Evolutionary conservation across 345 rosid genomes (phyloP), one percentile per base, ranked within the genome.

Genomic region (Lepidium sativum): DNA sequence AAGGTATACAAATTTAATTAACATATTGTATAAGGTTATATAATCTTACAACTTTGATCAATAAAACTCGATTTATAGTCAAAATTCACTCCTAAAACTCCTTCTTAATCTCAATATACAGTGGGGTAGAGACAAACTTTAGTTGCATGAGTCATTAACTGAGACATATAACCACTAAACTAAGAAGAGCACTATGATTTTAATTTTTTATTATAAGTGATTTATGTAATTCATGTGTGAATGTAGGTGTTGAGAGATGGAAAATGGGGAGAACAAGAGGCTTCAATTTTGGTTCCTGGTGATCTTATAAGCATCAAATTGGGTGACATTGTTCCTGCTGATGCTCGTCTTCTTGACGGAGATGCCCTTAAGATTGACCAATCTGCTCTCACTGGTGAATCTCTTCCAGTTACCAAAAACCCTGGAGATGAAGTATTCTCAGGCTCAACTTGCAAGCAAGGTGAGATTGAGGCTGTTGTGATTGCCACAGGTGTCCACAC

Each of bases 391-490:
- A 91, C 98, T 0, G 96, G 98, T 27, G 98, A 91, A 73, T 91
- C 98, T 20, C 80, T 89, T 29, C 98, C 96, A 0, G 91, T 83
- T n/a, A 92, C 92, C 0, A 92, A 70, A 82, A 44, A 71, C 38
- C 82, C 96, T 0, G 98, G 96, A 0, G 87, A 78, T 23, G 88
- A 64, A 73, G 86, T 87, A 1, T 92, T 83, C 80, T 89, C 98
- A 1, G 97, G 97, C 38, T 92, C 98, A 25, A 92, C 95, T 34
- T 89, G 98, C 78, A 89, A 92, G 52, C 98, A 92, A 59, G 98
- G 97, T 44, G 98, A 92, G 81, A 83, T 92, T 18, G 97, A 89
- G 67, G 98, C 97, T 7, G 77, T 92, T 65, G 96, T 92, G 11
- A 89, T 92, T 7, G 96, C 97, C 69, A 89, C 97, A 0, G 98